Evolutionary conservation across 2,329 filamentous ascomycete genomes (phyloP), one percentile per base, ranked within the genome.

Genomic region (Plectosphaerella cucumerina): DNA sequence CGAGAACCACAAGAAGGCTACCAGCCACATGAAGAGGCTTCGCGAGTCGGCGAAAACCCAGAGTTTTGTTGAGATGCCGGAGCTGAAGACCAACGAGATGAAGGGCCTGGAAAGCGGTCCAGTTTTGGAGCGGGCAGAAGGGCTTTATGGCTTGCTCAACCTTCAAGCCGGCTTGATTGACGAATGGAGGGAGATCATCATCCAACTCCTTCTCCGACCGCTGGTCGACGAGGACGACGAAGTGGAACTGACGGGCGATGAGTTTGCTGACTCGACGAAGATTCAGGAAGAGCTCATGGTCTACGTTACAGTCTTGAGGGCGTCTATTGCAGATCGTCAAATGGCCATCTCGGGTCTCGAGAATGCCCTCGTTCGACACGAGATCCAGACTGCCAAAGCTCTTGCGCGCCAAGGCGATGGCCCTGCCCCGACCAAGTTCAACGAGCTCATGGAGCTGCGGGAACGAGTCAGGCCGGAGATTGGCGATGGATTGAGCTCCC

Each of bases 241-340:
- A 15, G 69, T 79, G 10, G 90, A 96, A 52, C 80, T 84, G 3
- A 93, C 90, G 11, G 94, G 94, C 21, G 87, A 97, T 53, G 94
- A 97, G 65, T 94, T 96, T 56, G 88, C 90, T 58, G 82, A 89
- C 31, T 96, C 93, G 0, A 90, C 91, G 0, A 89, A 89, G 65
- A 80, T 86, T 44, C 93, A 97, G 68, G 93, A 97, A 54, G 85
- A 95, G 63, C 81, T 97, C 41, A 89, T 93, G 68, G 89, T 89
- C 6, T 96, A 95, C 62, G 87, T 96, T 52, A 85, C 91, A 63
- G 85, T 82, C 9, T 74, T 97, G 23, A 81, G 90, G 53, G 83
- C 87, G 0, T 77, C 87, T 45, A 80, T 94, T 51, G 86, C 89
- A 6, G 92, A 97, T 67, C 84, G 93, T 12, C 83, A 87, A 56